Evolutionary conservation across 441 rosid species (phyloP), one percentile per base, ranked within the genome.

Genomic region (Gossypium schwendimanii): DNA sequence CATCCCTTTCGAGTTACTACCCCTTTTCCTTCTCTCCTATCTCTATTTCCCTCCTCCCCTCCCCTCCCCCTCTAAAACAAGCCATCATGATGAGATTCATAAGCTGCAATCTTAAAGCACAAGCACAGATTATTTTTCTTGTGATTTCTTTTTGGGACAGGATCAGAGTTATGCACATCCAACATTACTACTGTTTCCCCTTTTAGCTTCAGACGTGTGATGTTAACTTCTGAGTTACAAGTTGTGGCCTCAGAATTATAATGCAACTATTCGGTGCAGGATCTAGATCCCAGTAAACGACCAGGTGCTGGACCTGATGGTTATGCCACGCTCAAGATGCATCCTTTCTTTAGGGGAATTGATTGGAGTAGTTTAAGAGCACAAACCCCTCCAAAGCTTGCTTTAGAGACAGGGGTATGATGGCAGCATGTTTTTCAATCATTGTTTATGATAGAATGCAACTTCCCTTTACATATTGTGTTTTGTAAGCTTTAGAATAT

Each of bases 281-380:
- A 96, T 82, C 82, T 81, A 17, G 97, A 96, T 73, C 99, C 99
- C 33, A 78, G 80, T 81, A 88, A 91, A 82, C 88, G 99, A 82
- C 99, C 93, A 47, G 98, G 98, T 53, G 91, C 98, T 49, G 97
- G 99, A 62, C 86, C 81, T 62, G 89, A 89, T 75, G 99, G 98
- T 67, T 92, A 96, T 82, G 81, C 85, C 28, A 81, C 81, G 44
- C 93, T 96, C 33, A 96, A 96, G 84, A 82, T 71, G 81, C 99
- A 96, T 86, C 92, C 94, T 24, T 96, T 96, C 86, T 96, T 96
- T 75, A 86, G 72, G 54, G 97, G 90, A 68, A 83, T 92, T 78
- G 93, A 92, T 72, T 96, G 99, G 99, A 81, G 81, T 77, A 85
- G 91, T 75, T 60, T 89, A 75, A 81, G 98, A 81, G 81, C 81